Evolutionary conservation across 352 stramenopile genomes (phyloP), one percentile per base, ranked within the genome.

Genomic region (Pythium angustatum): DNA sequence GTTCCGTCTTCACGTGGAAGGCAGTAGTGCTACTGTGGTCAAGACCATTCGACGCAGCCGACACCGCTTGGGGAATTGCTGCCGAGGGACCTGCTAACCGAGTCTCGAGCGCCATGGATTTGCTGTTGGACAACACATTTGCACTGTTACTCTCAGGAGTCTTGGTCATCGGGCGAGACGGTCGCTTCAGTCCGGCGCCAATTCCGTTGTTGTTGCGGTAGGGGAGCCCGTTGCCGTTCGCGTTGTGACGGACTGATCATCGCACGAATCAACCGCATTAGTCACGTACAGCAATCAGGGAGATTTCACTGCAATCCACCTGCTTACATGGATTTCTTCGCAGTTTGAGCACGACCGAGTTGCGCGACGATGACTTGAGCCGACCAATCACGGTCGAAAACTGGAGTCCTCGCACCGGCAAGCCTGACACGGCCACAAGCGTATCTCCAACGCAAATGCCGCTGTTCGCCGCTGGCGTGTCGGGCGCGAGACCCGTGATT

Each of bases 371-470:
- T 36, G 83, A 92, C 58, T 92, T 92, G 38, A 92, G 76, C 1
- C 82, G 75, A 2, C 83, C 83, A 59, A 92, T 92, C 22, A 92
- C 82, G 3, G 81, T 92, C n/a, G 80, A 90, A 58, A 92, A 92
- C 59, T 92, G 83, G 5, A 92, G 77, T n/a, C 82, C 83, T 57
- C 81, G 81, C 40, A 92, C 83, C 0, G 83, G 81, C 12, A 92
- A 45, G 0, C 83, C 83, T 7, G 83, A 92, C 2, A 92, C 83
- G 0, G 83, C 83, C 3, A 92, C 83, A 0, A 93, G 69, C 22
- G 79, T 93, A 34, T 93, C 83, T n/a, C 83, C 83, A 3, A 93
- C 83, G 45, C 79, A 91, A 44, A 93, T 90, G 12, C 81, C 83
- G 43, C 78, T 88, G 52, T 83, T 90, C 0, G 83, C 81, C 1